These are phyloP conservation scores for Silene noctiflora DNA, from an alignment of 179 eudicot genomes.

Conservation along the genomic window DNA sequence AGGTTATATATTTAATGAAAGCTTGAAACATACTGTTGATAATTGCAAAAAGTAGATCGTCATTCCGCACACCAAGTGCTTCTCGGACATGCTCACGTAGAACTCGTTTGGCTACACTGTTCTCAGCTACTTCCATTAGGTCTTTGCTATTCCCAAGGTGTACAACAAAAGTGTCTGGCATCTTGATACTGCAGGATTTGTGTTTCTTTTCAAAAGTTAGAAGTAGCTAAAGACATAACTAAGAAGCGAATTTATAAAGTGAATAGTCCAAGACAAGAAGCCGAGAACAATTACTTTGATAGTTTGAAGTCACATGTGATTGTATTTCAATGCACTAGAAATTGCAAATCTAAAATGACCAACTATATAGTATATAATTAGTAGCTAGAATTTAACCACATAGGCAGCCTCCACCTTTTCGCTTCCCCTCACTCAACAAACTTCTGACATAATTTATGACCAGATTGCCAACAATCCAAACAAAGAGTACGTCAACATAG, in stretches of 20 bases:
- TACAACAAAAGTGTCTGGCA: slow-evolving; percentile 88
- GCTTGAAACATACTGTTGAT: slow-evolving; percentile 64
- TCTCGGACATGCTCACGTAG: slow-evolving; percentile 89
- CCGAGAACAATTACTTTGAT: not conserved
- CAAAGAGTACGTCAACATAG: not conserved
- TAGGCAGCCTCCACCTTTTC: not conserved
- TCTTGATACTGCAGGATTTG: slow-evolving; percentile 60
- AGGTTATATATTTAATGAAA: slow-evolving; percentile 8
- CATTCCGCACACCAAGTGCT: slow-evolving; percentile 82
- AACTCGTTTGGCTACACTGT: slow-evolving; percentile 80
- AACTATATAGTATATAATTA: not conserved
- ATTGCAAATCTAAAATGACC: not conserved
- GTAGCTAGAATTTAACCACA: not conserved
- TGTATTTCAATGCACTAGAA: not conserved
- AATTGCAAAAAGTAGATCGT: slow-evolving; percentile 74
- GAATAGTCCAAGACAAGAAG: not conserved
- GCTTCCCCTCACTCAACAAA: not conserved
- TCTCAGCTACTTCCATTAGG: slow-evolving; percentile 87
- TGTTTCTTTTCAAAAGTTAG: slow-evolving; percentile 9
- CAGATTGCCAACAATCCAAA: not conserved
- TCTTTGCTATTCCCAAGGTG: slow-evolving; percentile 98
- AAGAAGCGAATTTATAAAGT: slow-evolving; percentile 2
- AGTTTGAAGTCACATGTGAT: not conserved
- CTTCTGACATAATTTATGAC: not conserved
- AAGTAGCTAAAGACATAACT: slow-evolving; percentile 6